phyloP scores from a whole-genome alignment of 2,329 filamentous ascomycete species.

The Fusarium dlaminii region DNA sequence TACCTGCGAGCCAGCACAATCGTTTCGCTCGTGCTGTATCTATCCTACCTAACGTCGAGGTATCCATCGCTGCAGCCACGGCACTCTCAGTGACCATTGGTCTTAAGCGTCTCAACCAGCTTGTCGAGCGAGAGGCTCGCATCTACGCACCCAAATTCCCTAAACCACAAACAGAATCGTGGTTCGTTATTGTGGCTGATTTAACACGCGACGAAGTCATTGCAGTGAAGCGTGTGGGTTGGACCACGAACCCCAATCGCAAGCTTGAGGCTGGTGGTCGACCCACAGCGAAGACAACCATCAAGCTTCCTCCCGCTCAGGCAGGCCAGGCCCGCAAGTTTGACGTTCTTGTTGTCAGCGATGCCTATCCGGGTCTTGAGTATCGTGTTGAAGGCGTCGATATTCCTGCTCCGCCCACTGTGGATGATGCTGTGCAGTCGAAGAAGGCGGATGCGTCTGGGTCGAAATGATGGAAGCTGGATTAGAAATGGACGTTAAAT shows the following conservation, averaged over 20 bases:
- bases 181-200: slow-evolving; percentile 83
- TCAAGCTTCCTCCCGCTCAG: slow-evolving; percentile 67
- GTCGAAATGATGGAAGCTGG: slow-evolving; percentile 18
- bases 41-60: slow-evolving; percentile 73
- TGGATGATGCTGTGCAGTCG: slow-evolving; percentile 57
- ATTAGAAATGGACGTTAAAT: not conserved
- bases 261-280: slow-evolving; percentile 54
- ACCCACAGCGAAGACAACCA: slow-evolving; percentile 63
- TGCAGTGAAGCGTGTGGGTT: slow-evolving; percentile 86
- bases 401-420: slow-evolving; percentile 60
- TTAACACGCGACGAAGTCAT: slow-evolving; percentile 77
- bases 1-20: slow-evolving; percentile 55
- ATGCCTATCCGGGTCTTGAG: slow-evolving; percentile 84
- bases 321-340: slow-evolving; percentile 66
- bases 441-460: slow-evolving; percentile 48
- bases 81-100: slow-evolving; percentile 70
- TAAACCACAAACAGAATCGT: slow-evolving; percentile 94
- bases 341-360: slow-evolving; percentile 82
- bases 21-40: slow-evolving; percentile 68
- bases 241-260: slow-evolving; percentile 56
- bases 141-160: slow-evolving; percentile 91
- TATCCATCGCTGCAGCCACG: slow-evolving; percentile 70
- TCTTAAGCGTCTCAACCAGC: slow-evolving; percentile 73
- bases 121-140: slow-evolving; percentile 72
- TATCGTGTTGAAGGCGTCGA: slow-evolving; percentile 59